phyloP scores from a whole-genome alignment of 257 asterid genomes.

The Solanum chaucha region DNA sequence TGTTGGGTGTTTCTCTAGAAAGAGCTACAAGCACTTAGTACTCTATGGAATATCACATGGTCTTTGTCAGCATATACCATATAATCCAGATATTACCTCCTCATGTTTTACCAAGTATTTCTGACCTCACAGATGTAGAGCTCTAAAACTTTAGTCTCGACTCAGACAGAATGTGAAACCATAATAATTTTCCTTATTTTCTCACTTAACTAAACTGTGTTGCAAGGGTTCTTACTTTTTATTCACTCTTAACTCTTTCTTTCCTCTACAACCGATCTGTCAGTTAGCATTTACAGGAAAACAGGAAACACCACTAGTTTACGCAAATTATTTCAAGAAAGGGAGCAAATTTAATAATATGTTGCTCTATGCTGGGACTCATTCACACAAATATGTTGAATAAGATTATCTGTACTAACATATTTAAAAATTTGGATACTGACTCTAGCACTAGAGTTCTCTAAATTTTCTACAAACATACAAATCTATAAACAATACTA shows the following conservation, averaged over 20 bases:
- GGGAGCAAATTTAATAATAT: background rate
- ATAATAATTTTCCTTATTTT: background rate
- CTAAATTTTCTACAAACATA: background rate
- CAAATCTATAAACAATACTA: background rate
- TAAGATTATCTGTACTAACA: background rate
- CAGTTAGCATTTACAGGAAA: background rate
- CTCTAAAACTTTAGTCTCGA: background rate
- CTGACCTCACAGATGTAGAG: background rate
- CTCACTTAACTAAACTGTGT: background rate
- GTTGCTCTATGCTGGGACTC: background rate
- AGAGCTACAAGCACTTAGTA: background rate
- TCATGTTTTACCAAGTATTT: background rate
- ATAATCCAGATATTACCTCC: background rate
- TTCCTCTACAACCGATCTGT: background rate
- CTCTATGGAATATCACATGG: background rate
- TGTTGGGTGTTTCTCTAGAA: background rate
- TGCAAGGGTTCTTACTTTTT: background rate
- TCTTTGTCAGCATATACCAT: background rate
- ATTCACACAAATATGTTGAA: background rate
- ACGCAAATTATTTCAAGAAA: background rate
- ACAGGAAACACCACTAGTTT: background rate
- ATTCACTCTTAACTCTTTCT: background rate
- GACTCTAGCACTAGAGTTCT: background rate
- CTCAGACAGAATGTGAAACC: background rate
- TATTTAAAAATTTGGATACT: background rate